Evolutionary conservation across 768 basidiomycete species (phyloP).

Genomic region (Termitomyces sp.): DNA sequence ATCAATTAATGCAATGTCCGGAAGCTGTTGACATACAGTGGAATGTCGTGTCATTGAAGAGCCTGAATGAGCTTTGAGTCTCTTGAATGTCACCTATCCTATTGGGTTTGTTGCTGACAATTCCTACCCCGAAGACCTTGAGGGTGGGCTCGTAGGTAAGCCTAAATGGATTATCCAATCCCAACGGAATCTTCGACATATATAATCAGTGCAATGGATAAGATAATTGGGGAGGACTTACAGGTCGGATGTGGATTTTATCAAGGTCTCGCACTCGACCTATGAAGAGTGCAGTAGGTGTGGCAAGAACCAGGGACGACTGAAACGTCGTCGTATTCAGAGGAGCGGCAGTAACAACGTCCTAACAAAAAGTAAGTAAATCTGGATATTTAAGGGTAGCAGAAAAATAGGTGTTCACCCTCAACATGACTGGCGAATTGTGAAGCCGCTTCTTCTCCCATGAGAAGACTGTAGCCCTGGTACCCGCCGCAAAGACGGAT

Average conservation of each 20-base stretch:
- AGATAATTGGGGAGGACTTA: slow-evolving; percentile 23
- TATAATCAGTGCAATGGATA: neutral
- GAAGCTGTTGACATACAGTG: slow-evolving; percentile 31
- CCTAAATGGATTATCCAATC: slow-evolving; percentile 63
- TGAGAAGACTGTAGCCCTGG: slow-evolving; percentile 62
- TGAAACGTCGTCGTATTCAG: slow-evolving; percentile 45
- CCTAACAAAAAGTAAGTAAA: slow-evolving; percentile 21
- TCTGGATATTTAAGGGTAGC: neutral
- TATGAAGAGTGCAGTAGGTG: slow-evolving; percentile 49
- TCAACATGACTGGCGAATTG: slow-evolving; percentile 68
- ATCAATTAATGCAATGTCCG: neutral
- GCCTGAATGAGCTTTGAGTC: slow-evolving; percentile 51
- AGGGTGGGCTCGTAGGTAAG: slow-evolving; percentile 54
- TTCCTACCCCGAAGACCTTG: slow-evolving; percentile 64
- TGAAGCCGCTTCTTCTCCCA: slow-evolving; percentile 60
- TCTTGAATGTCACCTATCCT: slow-evolving; percentile 46
- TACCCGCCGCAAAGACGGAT: slow-evolving; percentile 68
- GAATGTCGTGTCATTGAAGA: slow-evolving; percentile 63
- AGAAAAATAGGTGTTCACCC: slow-evolving; percentile 29
- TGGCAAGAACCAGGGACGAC: slow-evolving; percentile 55
- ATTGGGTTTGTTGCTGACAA: slow-evolving; percentile 45
- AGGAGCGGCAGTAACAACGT: slow-evolving; percentile 45
- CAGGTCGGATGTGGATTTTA: slow-evolving; percentile 78
- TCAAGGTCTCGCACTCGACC: slow-evolving; percentile 64
- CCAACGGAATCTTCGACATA: slow-evolving; percentile 55